Evolutionary conservation across 2,329 filamentous ascomycete genomes (phyloP), one percentile per base, ranked within the genome.

Genomic region (Sporothrix dimorphospora): DNA sequence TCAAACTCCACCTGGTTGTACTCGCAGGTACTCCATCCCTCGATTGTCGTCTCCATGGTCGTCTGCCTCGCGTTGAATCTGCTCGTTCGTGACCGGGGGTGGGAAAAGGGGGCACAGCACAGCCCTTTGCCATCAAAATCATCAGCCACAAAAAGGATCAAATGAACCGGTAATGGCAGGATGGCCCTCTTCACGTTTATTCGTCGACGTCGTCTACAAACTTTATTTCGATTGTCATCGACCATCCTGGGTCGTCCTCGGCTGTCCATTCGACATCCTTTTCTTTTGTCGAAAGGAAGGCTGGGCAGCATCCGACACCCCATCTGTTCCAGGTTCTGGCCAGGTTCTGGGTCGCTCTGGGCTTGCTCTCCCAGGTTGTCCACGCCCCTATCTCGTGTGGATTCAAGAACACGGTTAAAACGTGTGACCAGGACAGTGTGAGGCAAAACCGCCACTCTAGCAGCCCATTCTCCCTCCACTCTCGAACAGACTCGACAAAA

Each of bases 91-190:
- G 42, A 16, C 42, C 14, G 16, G 42, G 42, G 14, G 12, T 45
- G 12, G 55, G 19, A n/a, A 38, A 59, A 38, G 38, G 30, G 27
- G 53, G 53, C 53, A 57, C 53, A 57, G 19, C 57, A 59, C 30
- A 21, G 34, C 57, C 38, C 24, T 42, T 42, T 5, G 16, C 16
- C 16, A n/a, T 45, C 40, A 45, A 45, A 45, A 45, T n/a, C 55
- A 38, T 40, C 57, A 61, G 57, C 57, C 57, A 61, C 19, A 40
- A 38, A 61, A 21, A 61, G 30, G 57, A 40, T 61, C 57, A 61
- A 61, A 61, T 40, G 57, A 61, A 21, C 57, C 34, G 19, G 40
- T 19, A 40, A 21, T 21, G 12, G 30, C 55, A 7, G 30, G 11
- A n/a, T 11, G 30, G 30, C 34, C 19, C 30, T 61, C 27, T 38